A percentile compares a stretch with the other conserved stretches of the same genome.
Evolutionary conservation across 2,329 filamentous ascomycete genomes (phyloP).

Genomic region (Pyricularia pennisetigena): DNA sequence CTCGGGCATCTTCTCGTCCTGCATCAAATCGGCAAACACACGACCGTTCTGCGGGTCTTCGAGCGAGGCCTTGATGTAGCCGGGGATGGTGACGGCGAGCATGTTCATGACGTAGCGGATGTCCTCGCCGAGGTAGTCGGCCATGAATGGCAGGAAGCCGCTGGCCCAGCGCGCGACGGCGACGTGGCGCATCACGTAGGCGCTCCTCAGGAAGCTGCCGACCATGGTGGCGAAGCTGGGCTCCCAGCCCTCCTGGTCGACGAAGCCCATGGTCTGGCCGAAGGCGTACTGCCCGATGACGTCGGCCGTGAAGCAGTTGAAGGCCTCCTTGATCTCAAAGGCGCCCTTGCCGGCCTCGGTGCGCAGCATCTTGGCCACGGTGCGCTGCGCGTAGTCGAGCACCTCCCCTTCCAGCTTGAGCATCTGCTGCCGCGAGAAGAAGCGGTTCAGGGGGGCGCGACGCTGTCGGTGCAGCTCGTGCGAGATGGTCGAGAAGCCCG

Average conservation of each 20-base stretch:
- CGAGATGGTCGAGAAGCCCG: constrained; percentile 10
- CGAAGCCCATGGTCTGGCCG: constrained; percentile 10
- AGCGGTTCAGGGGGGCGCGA: constrained; percentile 12
- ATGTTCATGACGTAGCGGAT: constrained; percentile 8
- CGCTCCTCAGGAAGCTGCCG: constrained; percentile 19
- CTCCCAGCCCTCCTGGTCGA: constrained; percentile 18
- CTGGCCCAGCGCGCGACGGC: constrained; percentile 16
- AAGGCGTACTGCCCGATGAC: constrained; percentile 19
- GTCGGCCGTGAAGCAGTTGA: constrained; percentile 15
- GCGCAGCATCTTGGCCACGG: constrained; percentile 11
- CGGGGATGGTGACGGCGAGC: constrained; percentile 10
- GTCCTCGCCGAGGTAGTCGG: constrained; percentile 12
- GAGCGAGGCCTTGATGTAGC: constrained; percentile 9
- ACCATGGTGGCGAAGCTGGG: constrained; percentile 25
- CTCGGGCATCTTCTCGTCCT: constrained; percentile 14
- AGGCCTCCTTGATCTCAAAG: constrained; percentile 8
- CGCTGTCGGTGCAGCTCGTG: constrained; percentile 15
- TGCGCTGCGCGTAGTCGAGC: constrained; percentile 9
- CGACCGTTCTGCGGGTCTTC: constrained; percentile 7
- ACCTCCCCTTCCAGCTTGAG: constrained; percentile 11
- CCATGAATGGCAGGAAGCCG: constrained; percentile 14
- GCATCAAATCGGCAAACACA: constrained; percentile 1
- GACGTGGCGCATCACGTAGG: constrained; percentile 23
- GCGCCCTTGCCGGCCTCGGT: background rate
- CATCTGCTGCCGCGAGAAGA: constrained; percentile 14